Evolutionary conservation across 805 yeast species (phyloP), one percentile per base, ranked within the genome.

Genomic region (Priceomyces haplophilus): DNA sequence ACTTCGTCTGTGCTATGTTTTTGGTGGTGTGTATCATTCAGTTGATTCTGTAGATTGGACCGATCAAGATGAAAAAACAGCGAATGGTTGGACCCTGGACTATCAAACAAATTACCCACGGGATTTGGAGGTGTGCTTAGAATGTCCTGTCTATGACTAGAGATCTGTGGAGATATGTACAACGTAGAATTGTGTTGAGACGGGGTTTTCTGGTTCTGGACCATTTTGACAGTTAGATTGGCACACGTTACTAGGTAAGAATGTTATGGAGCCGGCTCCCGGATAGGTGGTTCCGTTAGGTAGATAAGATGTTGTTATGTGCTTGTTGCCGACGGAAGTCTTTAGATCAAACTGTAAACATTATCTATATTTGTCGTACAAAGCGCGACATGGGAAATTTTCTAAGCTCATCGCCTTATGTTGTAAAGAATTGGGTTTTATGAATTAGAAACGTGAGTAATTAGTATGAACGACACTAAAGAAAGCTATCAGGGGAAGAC

Each of bases 111-210:
- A 33, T 72, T 44, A 56, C 68, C 45, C 58, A 64, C 63, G 7
- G 76, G 79, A 44, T 72, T 75, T 16, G 78, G 79, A 7, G 79
- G 78, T 1, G 79, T 72, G 17, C 73, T 56, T 41, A 73, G 64
- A 12, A 70, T 46, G 38, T 75, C 75, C 25, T 56, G 66, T 49
- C 62, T 65, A 17, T 63, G 64, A 52, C 53, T 65, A 52, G 71
- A 65, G 23, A 84, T 69, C 51, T 80, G 66, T 0, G 93, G 91
- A 3, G 90, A 83, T 20, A 85, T 83, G 20, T 83, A 83, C 37
- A 85, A 62, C 3, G 89, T 83, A 1, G 91, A 84, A 48, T 78
- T 83, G 57, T 82, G 85, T 50, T 83, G 90, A 18, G 83, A 73
- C 17, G 66, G 66, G 1, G 66, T 60, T 39, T 51, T 59, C 34